Evolutionary conservation across 2,329 filamentous ascomycete species (phyloP).

Genomic region (Sordariomycetes sp.): DNA sequence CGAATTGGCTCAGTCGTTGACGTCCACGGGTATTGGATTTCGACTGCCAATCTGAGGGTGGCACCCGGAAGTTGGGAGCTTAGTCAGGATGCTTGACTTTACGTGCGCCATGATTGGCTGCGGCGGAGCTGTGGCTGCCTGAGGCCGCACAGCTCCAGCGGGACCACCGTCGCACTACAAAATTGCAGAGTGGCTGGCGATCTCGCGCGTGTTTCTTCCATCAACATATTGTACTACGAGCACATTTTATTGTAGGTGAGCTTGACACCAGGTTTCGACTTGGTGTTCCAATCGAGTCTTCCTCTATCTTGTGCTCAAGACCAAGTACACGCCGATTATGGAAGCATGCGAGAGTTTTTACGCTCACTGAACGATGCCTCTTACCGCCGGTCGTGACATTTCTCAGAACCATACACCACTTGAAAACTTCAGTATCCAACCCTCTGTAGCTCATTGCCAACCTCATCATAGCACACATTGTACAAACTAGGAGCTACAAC

Average conservation of each 20-base stretch:
- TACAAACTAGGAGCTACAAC: conserved; percentile 68
- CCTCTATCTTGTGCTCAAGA: conserved; percentile 69
- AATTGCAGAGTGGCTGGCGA: not conserved
- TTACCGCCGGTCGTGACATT: conserved; percentile 69
- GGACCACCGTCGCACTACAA: conserved; percentile 1
- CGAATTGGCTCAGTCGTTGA: conserved; percentile 29
- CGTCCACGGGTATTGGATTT: conserved; percentile 21
- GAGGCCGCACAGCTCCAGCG: conserved; percentile 16
- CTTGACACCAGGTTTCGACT: conserved; percentile 35
- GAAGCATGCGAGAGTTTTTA: conserved; percentile 56
- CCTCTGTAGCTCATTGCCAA: too few species aligned
- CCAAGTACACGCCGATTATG: conserved; percentile 55
- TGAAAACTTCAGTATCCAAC: not conserved
- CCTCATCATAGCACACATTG: too few species aligned
- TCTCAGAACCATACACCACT: too few species aligned
- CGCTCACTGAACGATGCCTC: conserved; percentile 55
- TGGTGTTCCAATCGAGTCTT: conserved; percentile 48
- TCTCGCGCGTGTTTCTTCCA: conserved; percentile 28
- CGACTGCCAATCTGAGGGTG: conserved; percentile 12
- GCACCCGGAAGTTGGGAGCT: conserved; percentile 22
- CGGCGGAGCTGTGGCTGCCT: conserved; percentile 19
- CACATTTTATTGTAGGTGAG: conserved; percentile 66
- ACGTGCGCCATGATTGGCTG: conserved; percentile 31
- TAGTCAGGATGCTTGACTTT: conserved; percentile 29
- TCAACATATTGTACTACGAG: conserved; percentile 52